A percentile compares a stretch with the other conserved stretches of the same genome.
Evolutionary conservation across 495 filamentous ascomycete genomes (phyloP).

Genomic region (Peziza echinospora): DNA sequence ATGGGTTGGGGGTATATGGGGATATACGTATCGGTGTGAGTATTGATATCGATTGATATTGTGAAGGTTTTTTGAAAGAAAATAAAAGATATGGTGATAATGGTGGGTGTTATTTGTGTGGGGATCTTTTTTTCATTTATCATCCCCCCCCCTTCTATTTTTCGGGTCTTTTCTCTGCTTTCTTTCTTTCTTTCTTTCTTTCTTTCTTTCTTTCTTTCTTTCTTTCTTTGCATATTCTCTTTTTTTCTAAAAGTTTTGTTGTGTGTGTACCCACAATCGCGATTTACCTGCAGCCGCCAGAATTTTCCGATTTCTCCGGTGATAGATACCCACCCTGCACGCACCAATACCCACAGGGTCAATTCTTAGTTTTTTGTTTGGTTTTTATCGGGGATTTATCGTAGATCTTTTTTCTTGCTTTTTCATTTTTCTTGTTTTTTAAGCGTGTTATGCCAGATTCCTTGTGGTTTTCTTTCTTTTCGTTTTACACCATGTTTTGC

Average conservation of each 20-base stretch:
- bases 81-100: not conserved
- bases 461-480: too few species aligned
- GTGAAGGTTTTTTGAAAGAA: not conserved
- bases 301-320: too few species aligned
- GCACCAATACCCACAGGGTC: too few species aligned
- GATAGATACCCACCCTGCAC: too few species aligned
- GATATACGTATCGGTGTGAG: not conserved
- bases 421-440: too few species aligned
- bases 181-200: constrained; percentile 6
- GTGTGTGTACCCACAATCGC: not conserved
- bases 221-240: not conserved
- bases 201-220: constrained; percentile 2
- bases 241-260: constrained; percentile 3
- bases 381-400: too few species aligned
- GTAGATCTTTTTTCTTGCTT: too few species aligned
- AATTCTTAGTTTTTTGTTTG: too few species aligned
- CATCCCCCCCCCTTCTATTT: too few species aligned
- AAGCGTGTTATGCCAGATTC: too few species aligned
- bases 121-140: not conserved
- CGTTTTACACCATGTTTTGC: too few species aligned
- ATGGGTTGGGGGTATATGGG: not conserved
- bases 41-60: not conserved
- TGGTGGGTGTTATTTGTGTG: not conserved
- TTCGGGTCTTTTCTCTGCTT: not conserved
- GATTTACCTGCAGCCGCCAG: constrained; percentile 3